Percentiles rank a stretch among this genome's conserved stretches.
These are phyloP conservation scores for Aspergillus tamarii DNA, from an alignment of 2,329 filamentous ascomycete species.

Conservation along the genomic window DNA sequence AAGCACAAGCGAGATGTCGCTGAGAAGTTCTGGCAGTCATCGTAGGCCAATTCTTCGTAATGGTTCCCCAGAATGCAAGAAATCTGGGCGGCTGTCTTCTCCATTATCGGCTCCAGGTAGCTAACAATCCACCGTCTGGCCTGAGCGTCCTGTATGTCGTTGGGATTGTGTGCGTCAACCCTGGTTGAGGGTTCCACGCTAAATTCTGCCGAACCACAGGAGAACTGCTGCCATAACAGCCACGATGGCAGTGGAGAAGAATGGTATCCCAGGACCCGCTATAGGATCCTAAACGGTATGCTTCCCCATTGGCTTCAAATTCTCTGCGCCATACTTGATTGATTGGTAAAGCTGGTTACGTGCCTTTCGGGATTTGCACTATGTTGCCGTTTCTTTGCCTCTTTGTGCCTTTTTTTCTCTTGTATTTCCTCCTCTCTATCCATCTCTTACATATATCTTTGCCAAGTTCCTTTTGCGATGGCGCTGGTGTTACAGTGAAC, in stretches of 20 bases:
- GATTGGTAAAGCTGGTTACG: too few relatives aligned
- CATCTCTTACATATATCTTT: too few relatives aligned
- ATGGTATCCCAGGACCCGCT: neutral
- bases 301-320: too few relatives aligned
- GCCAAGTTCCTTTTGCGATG: too few relatives aligned
- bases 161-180: neutral
- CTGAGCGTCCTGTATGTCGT: neutral
- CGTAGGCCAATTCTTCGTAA: neutral
- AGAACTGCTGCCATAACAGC: neutral
- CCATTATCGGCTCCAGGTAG: neutral
- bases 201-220: neutral
- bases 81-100: neutral
- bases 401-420: too few relatives aligned
- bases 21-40: neutral
- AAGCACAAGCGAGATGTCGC: too few relatives aligned
- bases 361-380: too few relatives aligned
- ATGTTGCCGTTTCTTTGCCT: too few relatives aligned
- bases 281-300: neutral
- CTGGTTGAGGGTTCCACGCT: neutral
- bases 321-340: too few relatives aligned
- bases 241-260: neutral
- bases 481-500: too few relatives aligned
- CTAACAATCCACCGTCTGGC: neutral
- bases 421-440: too few relatives aligned
- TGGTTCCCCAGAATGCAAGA: neutral